Percentiles rank a stretch among this genome's conserved stretches.
These are phyloP conservation scores for Kodamaea anthophila DNA, from an alignment of 1,139 yeast genomes.

Conservation along the genomic window DNA sequence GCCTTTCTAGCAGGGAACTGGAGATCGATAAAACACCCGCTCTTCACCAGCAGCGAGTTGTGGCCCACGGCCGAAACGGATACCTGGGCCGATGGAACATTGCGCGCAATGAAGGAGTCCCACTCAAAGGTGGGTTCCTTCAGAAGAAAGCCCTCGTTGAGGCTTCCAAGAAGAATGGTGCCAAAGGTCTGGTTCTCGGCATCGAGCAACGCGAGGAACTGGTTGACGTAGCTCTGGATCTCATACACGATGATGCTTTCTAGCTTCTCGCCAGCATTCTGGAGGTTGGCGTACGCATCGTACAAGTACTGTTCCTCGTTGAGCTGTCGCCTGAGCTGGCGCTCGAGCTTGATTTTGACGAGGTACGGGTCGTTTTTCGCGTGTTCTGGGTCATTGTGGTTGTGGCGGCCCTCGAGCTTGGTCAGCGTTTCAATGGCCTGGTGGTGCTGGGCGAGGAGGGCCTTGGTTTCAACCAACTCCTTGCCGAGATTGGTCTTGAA, in stretches of 20 bases:
- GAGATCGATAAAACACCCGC: conserved; percentile 69
- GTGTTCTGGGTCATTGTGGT: conserved; percentile 25
- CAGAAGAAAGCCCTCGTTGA: conserved; percentile 68
- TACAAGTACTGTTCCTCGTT: conserved; percentile 80
- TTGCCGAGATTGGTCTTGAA: conserved; percentile 69
- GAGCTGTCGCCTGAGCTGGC: conserved; percentile 70
- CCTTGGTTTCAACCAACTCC: conserved; percentile 61
- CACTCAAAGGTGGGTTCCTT: conserved; percentile 82
- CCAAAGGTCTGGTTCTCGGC: conserved; percentile 66
- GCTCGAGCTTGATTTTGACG: conserved; percentile 63
- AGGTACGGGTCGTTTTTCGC: conserved; percentile 75
- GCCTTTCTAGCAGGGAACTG: conserved; percentile 62
- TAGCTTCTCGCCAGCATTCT: conserved; percentile 80
- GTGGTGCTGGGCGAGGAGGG: conserved; percentile 43
- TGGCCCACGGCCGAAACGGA: conserved; percentile 28
- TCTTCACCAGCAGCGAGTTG: conserved; percentile 15
- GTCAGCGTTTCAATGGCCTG: conserved; percentile 34
- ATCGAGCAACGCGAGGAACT: conserved; percentile 62
- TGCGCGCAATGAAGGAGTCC: conserved; percentile 74
- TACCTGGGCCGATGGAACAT: conserved; percentile 39
- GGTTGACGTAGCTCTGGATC: conserved; percentile 71
- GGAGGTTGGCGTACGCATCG: conserved; percentile 83
- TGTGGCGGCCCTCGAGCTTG: conserved; percentile 25
- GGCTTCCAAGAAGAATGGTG: conserved; percentile 57
- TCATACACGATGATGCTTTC: conserved; percentile 86